phyloP scores from a whole-genome alignment of 2,329 filamentous ascomycete genomes.

The Chrysoporthe cubensis region DNA sequence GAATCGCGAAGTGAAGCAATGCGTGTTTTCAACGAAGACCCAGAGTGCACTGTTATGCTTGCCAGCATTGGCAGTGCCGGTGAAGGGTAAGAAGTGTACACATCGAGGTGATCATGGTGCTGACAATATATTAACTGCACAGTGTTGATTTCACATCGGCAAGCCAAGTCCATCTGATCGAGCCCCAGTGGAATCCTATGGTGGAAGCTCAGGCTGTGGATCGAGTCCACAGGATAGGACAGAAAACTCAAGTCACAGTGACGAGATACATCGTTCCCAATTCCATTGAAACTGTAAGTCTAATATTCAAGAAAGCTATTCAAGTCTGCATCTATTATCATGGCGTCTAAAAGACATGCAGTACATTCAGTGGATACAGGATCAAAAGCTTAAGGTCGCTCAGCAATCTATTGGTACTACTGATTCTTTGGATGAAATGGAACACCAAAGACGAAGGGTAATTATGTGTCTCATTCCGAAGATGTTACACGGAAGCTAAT shows the following conservation, averaged over 20 bases:
- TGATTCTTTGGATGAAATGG: background rate
- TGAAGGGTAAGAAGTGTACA: constrained; percentile 5
- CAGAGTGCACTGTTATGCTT: constrained; percentile 20
- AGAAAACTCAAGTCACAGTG: constrained; percentile 14
- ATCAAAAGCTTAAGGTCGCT: background rate
- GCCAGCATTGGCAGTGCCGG: constrained; percentile 20
- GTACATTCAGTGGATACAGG: background rate
- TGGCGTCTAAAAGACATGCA: background rate
- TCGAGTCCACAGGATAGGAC: constrained; percentile 19
- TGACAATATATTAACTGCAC: background rate
- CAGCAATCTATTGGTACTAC: background rate
- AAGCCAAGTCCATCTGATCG: constrained; percentile 16
- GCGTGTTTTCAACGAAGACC: background rate
- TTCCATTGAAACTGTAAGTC: background rate
- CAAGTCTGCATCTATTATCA: background rate
- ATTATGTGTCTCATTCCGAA: background rate
- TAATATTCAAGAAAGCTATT: background rate
- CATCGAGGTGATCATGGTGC: background rate
- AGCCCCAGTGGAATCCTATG: constrained; percentile 25
- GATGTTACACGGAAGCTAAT: background rate
- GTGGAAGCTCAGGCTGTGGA: constrained; percentile 23
- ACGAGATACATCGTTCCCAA: background rate
- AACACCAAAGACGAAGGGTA: background rate
- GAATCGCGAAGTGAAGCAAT: background rate
- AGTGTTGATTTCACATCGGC: constrained; percentile 20